These are phyloP conservation scores for Emergomyces pasteurianus DNA, from an alignment of 2,329 filamentous ascomycete genomes.

Conservation along the genomic window DNA sequence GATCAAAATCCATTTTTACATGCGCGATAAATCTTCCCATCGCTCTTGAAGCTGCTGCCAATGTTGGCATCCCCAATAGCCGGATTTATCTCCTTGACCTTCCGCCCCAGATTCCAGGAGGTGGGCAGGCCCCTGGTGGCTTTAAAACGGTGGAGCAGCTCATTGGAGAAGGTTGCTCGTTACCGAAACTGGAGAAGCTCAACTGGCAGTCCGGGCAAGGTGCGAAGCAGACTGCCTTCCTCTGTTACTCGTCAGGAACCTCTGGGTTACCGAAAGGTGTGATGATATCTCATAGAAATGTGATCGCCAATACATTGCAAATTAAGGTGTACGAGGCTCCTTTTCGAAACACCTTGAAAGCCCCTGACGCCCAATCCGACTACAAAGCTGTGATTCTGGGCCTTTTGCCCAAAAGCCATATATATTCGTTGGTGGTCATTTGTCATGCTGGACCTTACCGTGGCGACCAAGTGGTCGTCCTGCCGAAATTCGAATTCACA, in stretches of 20 bases:
- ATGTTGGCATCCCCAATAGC: conserved; percentile 49
- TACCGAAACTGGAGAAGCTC: conserved; percentile 28
- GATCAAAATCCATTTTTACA: conserved; percentile 60
- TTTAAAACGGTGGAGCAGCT: conserved; percentile 58
- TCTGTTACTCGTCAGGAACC: conserved; percentile 72
- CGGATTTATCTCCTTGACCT: conserved; percentile 59
- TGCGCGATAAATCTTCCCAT: conserved; percentile 54
- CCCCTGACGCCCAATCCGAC: conserved; percentile 35
- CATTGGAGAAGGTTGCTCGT: conserved; percentile 44
- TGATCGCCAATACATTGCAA: conserved; percentile 65
- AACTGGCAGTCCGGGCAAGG: conserved; percentile 32
- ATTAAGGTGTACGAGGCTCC: conserved; percentile 40
- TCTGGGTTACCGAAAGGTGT: conserved; percentile 74
- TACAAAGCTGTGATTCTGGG: conserved; percentile 48
- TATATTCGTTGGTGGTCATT: conserved; percentile 64
- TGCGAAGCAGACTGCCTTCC: conserved; percentile 55
- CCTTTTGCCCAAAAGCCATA: conserved; percentile 70
- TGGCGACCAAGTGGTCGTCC: conserved; percentile 60
- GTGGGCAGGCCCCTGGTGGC: conserved; percentile 29
- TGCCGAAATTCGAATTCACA: conserved; percentile 63
- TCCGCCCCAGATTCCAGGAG: conserved; percentile 42
- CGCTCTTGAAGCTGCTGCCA: conserved; percentile 52
- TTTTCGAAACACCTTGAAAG: conserved; percentile 14
- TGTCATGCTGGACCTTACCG: conserved; percentile 54
- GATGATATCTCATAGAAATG: conserved; percentile 68